Percentiles rank a stretch among this genome's conserved stretches.
phyloP scores from a whole-genome alignment of 208 protist species.

The Trypanosoma lewisi region DNA sequence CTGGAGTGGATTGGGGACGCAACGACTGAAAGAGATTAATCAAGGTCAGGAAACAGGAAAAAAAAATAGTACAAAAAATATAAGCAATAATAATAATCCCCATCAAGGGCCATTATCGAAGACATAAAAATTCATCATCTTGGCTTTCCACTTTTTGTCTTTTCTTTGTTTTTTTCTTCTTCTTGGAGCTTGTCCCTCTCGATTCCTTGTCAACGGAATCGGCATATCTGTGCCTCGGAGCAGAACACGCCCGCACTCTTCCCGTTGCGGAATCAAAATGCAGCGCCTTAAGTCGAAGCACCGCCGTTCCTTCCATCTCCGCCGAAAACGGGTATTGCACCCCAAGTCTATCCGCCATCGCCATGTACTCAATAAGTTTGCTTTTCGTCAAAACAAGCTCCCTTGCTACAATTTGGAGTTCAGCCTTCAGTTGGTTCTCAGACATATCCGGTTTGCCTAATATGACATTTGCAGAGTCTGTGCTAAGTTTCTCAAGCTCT shows the following conservation, averaged over 20 bases:
- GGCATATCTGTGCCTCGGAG: conserved; percentile 2
- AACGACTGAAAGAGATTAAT: too few relatives aligned
- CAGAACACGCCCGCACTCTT: conserved; percentile 22
- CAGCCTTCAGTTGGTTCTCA: conserved; percentile 33
- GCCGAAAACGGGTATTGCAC: conserved; percentile 78
- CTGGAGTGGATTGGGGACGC: too few relatives aligned
- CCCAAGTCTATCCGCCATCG: conserved; percentile 76
- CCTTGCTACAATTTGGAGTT: conserved; percentile 50
- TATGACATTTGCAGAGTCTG: background rate
- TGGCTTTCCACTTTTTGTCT: background rate
- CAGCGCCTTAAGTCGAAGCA: conserved; percentile 59
- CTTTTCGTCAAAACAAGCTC: conserved; percentile 83
- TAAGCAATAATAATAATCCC: background rate
- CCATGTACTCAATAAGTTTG: conserved; percentile 87
- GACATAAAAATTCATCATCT: background rate
- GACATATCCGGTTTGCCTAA: conserved; percentile 23
- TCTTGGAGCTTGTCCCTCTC: background rate
- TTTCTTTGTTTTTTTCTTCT: background rate
- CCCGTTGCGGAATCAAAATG: conserved; percentile 27
- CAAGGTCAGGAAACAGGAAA: conserved; percentile 17
- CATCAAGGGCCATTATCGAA: background rate
- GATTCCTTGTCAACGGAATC: background rate
- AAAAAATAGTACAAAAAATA: conserved; percentile 2
- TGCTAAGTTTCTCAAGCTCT: conserved; percentile 9
- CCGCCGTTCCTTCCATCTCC: conserved; percentile 55